These are phyloP conservation scores for Talaromyces adpressus DNA, from an alignment of 495 filamentous ascomycete genomes.

Conservation along the genomic window DNA sequence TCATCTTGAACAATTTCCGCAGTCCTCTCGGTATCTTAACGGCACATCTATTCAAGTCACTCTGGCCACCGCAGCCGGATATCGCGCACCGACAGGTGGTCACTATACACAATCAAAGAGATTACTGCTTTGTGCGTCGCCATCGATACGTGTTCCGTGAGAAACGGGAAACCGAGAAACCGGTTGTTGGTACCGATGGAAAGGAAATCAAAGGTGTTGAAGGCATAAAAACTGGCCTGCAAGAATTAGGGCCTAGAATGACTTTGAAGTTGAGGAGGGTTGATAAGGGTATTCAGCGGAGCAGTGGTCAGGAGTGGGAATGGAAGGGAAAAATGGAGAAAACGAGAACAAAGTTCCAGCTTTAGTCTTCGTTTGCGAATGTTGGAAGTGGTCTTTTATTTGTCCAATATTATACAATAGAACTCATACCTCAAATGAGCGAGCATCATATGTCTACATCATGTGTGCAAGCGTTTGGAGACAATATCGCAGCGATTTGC, in stretches of 20 bases:
- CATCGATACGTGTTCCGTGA: slow-evolving; percentile 93
- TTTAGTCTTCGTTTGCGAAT: slow-evolving; percentile 37
- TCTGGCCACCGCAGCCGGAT: slow-evolving; percentile 82
- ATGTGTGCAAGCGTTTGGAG: not conserved
- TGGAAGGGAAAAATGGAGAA: slow-evolving; percentile 96
- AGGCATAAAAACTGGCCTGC: slow-evolving; percentile 73
- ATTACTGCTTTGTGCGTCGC: slow-evolving; percentile 88
- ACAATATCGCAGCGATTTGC: not conserved
- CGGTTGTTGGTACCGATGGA: slow-evolving; percentile 77
- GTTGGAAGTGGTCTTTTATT: not conserved
- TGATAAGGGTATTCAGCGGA: slow-evolving; percentile 79
- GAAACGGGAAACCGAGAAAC: slow-evolving; percentile 76
- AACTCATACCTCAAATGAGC: not conserved
- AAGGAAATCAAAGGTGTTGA: slow-evolving; percentile 77
- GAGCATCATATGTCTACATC: not conserved
- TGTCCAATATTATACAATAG: not conserved
- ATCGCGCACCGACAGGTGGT: slow-evolving; percentile 79
- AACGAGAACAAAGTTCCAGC: slow-evolving; percentile 82
- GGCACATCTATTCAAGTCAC: slow-evolving; percentile 71
- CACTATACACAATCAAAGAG: slow-evolving; percentile 89
- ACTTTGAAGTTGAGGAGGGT: slow-evolving; percentile 85
- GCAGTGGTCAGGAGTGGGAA: slow-evolving; percentile 83
- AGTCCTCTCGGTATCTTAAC: slow-evolving; percentile 89
- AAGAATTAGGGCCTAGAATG: slow-evolving; percentile 79
- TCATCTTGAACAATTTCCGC: slow-evolving; percentile 92